Conservation (phyloP, 148 eudicot species). For the Chenopodium berlandieri region DNA sequence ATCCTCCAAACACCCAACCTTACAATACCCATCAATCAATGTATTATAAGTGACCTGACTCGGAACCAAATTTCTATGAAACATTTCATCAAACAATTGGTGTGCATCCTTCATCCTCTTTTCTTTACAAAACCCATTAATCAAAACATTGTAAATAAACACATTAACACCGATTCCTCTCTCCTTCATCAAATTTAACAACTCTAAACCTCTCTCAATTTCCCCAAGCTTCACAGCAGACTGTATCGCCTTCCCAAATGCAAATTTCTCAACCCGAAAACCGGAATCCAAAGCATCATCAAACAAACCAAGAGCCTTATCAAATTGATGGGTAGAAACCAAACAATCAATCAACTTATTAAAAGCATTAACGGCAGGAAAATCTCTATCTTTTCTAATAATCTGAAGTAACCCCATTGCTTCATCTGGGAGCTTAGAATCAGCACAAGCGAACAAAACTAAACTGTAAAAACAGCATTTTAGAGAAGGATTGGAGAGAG, state of each 20-base stretch:
- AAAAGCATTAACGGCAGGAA: constrained; percentile 43
- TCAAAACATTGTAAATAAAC: constrained; percentile 84
- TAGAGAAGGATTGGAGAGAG: constrained; percentile 31
- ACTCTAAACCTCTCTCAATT: constrained; percentile 46
- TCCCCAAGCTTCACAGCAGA: constrained; percentile 68
- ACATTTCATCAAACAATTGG: constrained; percentile 76
- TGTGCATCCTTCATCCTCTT: constrained; percentile 49
- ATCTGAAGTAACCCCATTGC: constrained; percentile 39
- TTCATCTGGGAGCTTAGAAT: constrained; percentile 41
- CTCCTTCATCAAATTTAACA: constrained; percentile 45
- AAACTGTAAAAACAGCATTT: constrained; percentile 30
- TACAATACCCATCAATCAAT: constrained; percentile 84
- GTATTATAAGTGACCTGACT: constrained; percentile 65
- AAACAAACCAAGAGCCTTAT: constrained; percentile 41
- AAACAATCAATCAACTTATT: constrained; percentile 51
- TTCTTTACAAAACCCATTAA: constrained; percentile 74
- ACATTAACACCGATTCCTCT: constrained; percentile 39
- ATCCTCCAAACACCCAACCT: constrained; percentile 57
- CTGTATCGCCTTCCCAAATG: constrained; percentile 66
- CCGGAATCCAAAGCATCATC: constrained; percentile 40
- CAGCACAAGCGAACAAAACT: constrained; percentile 47
- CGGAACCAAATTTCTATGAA: constrained; percentile 37
- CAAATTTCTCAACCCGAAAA: constrained; percentile 50
- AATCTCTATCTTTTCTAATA: constrained; percentile 41
- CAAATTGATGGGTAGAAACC: constrained; percentile 37